Percentiles rank a stretch among this genome's conserved stretches.
Conservation (phyloP, 352 stramenopile species). For the Phytophthora aleatoria region DNA sequence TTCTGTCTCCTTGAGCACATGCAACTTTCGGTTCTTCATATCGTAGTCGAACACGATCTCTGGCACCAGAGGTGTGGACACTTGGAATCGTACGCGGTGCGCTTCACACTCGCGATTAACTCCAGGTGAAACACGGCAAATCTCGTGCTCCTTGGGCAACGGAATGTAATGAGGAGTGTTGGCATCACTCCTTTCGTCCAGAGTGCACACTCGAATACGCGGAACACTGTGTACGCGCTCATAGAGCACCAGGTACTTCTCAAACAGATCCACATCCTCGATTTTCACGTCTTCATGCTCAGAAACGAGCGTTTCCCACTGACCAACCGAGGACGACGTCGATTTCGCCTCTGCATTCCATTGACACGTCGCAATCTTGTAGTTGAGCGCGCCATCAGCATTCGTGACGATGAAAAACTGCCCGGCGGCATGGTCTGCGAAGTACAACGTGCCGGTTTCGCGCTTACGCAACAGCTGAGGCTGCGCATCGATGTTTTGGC, state of each 20-base stretch:
- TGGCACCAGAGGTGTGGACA: slow-evolving; percentile 73
- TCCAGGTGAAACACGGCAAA: slow-evolving; percentile 68
- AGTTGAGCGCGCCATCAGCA: slow-evolving; percentile 68
- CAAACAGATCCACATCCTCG: slow-evolving; percentile 88
- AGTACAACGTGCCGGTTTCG: slow-evolving; percentile 76
- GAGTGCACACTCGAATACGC: slow-evolving; percentile 67
- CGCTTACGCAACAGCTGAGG: slow-evolving; percentile 58
- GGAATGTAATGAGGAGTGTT: slow-evolving; percentile 51
- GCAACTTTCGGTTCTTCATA: slow-evolving; percentile 48
- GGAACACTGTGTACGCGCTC: slow-evolving; percentile 75
- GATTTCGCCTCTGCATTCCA: slow-evolving; percentile 3
- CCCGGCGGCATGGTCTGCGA: slow-evolving; percentile 75
- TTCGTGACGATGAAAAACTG: slow-evolving; percentile 88
- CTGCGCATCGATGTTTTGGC: slow-evolving; percentile 22
- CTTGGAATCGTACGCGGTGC: slow-evolving; percentile 64
- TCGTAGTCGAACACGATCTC: slow-evolving; percentile 87
- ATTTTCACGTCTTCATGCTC: slow-evolving; percentile 78
- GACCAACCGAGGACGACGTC: slow-evolving; percentile 2
- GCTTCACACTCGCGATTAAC: slow-evolving; percentile 83
- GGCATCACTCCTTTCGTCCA: slow-evolving; percentile 12
- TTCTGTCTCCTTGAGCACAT: slow-evolving; percentile 63
- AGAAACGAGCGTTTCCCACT: slow-evolving; percentile 58
- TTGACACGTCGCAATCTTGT: slow-evolving; percentile 63
- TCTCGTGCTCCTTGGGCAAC: slow-evolving; percentile 58
- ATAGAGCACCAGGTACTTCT: slow-evolving; percentile 83